Evolutionary conservation across 495 filamentous ascomycete species (phyloP), one percentile per base, ranked within the genome.

Genomic region (Xylaria venustula): DNA sequence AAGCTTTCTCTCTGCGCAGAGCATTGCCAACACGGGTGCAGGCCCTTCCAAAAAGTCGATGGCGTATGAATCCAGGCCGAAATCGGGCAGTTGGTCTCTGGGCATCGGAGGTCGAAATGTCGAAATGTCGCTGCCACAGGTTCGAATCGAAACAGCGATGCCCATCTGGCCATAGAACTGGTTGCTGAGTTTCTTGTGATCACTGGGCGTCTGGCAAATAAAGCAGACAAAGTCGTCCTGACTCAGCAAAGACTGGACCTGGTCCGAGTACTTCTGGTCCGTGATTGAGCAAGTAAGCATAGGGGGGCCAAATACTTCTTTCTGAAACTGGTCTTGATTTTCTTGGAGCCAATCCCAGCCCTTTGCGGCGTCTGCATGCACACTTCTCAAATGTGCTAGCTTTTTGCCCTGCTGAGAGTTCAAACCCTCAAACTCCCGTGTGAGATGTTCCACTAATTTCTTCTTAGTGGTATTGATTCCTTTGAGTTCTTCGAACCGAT

Each of bases 221-320:
- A 98, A 90, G 12, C 87, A 84, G 7, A 85, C 70, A 48, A 89
- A 87, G 60, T 93, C 88, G 12, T 71, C 81, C 8, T 52, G 61
- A n/a, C 78, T 73, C 8, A 99, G 68, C 19, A 89, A 67, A 2
- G 84, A 81, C 72, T 99, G 94, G 11, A 99, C 75, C 8, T 85
- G 81, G 68, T 91, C 80, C 22, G 87, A 86, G 67, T 88, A 93
- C 54, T 76, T 82, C 15, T 83, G 83, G 67, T 97, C 85, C 56
- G 88, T 93, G 36, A 97, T 72, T 0, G 89, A 89, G 71, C 93
- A 97, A 22, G 81, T 86, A 14, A 99, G 75, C 58, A 93, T 81
- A 0, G 94, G 86, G 17, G 94, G 94, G 0, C 91, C 92, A 71
- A 91, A 93, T 22, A 98, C 88, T 62, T 89, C 82, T 54, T 88